Base-by-base conservation (phyloP, 352 stramenopile genomes). In the Blastocystis sp. region DNA sequence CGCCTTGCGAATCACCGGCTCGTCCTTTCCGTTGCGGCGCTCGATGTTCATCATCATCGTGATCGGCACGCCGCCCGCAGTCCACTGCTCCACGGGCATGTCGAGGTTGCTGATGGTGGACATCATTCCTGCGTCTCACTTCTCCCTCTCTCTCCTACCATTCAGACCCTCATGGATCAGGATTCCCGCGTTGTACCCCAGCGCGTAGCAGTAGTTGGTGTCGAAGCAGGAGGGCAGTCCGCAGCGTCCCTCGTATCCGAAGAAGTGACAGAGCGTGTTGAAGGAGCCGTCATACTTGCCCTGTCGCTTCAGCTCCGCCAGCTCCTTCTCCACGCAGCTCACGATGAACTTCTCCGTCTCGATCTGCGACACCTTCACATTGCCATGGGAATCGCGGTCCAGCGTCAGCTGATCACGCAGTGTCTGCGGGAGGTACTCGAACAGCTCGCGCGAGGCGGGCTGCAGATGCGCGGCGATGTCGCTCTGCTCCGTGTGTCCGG, bases 31-130 rank as follows among this genome's bases (percentile, higher is more conserved):
- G 40, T 87, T 87, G 34, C 88, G 54, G 21, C 79, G 53, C 84
- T 90, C 88, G 71, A 90, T 90, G 79, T 90, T 88, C 56, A 89
- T 90, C 88, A 90, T 90, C 78, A 88, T 89, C 59, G 88, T 90
- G 56, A 90, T 84, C 27, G 88, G 88, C 46, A 89, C 86, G 49
- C 88, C 88, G 42, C 88, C 88, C 46, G 86, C 73, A 16, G 48
- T 87, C 88, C 88, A 90, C 24, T 88, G 72, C 48, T 90, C 84
- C 44, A 89, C 79, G 21, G 86, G 79, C 29, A 34, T 24, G 40
- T 61, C 63, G 21, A 85, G 65, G 46, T 85, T 85, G 29, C 75
- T 65, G 65, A 85, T 85, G 14, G 63, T 85, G 3, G 69, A 81
- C 69, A 81, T 81, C 54, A 51, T 87, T n/a, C n/a, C n/a, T n/a